phyloP scores from a whole-genome alignment of 345 rosid species.

The Populus simonii region DNA sequence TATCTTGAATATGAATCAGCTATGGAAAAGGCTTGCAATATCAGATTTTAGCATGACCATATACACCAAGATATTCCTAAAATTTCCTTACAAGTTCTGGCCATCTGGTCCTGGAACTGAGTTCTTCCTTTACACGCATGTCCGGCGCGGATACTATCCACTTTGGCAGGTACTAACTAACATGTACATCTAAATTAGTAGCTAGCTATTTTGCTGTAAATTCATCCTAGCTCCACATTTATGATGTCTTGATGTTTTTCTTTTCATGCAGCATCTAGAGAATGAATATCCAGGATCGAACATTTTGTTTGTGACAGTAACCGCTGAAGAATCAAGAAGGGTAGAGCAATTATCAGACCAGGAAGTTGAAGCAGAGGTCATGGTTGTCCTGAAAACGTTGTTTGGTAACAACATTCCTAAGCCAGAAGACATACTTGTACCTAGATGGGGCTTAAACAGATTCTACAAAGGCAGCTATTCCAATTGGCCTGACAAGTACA shows the following conservation, averaged over 20 bases:
- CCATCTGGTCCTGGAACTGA: constrained; percentile 31
- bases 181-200: neutral
- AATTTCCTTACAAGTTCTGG: constrained; percentile 35
- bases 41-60: constrained; percentile 26
- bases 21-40: constrained; percentile 36
- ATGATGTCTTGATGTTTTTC: neutral
- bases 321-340: constrained; percentile 27
- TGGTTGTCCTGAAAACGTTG: constrained; percentile 19
- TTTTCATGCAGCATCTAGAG: constrained; percentile 27
- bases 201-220: neutral
- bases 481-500: constrained; percentile 26
- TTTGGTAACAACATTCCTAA: constrained; percentile 24
- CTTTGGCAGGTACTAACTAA: constrained; percentile 20
- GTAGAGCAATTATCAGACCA: constrained; percentile 24
- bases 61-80: constrained; percentile 35
- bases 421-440: constrained; percentile 24
- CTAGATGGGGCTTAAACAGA: constrained; percentile 29
- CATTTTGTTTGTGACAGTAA: constrained; percentile 18
- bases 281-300: constrained; percentile 30
- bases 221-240: neutral
- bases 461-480: constrained; percentile 24
- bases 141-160: constrained; percentile 26
- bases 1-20: constrained; percentile 8
- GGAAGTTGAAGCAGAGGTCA: constrained; percentile 14
- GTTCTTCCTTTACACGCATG: constrained; percentile 26